Evolutionary conservation across 495 filamentous ascomycete species (phyloP), one percentile per base, ranked within the genome.

Genomic region (Neurospora sp.): DNA sequence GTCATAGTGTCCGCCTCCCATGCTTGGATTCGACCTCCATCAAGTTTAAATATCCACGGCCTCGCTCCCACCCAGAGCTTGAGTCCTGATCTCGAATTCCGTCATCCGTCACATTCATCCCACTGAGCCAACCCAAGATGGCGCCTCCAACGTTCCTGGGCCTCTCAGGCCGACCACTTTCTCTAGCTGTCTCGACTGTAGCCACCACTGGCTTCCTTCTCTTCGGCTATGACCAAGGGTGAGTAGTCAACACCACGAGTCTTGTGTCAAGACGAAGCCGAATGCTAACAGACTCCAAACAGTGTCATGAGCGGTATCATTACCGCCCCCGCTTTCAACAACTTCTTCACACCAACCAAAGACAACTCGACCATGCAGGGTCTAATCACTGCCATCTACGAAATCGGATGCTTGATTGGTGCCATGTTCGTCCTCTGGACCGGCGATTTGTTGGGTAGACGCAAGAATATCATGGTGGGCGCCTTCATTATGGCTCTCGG

Each of bases 351-450:
- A 14, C 89, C 89, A 54, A 92, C 91, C 1, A 85, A 85, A 70
- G 82, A 85, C 75, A 84, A 93, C 77, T 82, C 89, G 6, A 90
- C 89, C 1, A 93, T 93, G 89, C 92, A 94, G 79, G 93, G 91
- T 39, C 84, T 92, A 23, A 91, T 95, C 16, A 95, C 93, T 3
- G 91, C 93, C 4, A 92, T 96, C 59, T 96, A 94, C 78, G 92
- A 94, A 77, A 86, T 94, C 44, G 93, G 92, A 31, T 94, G 93
- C 82, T 81, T 95, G 20, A 79, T 88, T 11, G 93, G 93, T 48
- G 92, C 93, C 66, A 87, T 94, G 71, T 89, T 89, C 71, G 90
- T 92, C 27, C 83, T 95, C 44, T 82, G 84, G 41, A 85, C 88
- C 69, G 93, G 92, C 70, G 93, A 96, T 76, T 75, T 81, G 14